Evolutionary conservation across 2,329 filamentous ascomycete species (phyloP).

Genomic region (Colletotrichum sp.): DNA sequence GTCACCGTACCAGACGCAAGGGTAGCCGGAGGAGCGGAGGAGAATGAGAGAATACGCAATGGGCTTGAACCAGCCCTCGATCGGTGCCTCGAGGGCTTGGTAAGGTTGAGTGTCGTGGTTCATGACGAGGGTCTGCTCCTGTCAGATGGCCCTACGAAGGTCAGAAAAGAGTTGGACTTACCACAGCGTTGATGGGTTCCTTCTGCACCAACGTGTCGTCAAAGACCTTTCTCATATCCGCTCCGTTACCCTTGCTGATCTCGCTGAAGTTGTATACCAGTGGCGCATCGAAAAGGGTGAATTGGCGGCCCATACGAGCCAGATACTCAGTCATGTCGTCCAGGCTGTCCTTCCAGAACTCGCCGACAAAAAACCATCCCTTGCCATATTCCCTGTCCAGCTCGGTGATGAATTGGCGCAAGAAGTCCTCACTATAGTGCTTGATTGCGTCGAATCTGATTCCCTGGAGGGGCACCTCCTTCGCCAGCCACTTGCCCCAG

Average conservation of each 20-base stretch:
- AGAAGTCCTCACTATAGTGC: constrained; percentile 73
- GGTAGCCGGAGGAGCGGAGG: constrained; percentile 65
- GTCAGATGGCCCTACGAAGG: not conserved
- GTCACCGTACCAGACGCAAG: constrained; percentile 75
- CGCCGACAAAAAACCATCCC: constrained; percentile 42
- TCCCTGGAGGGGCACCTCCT: constrained; percentile 65
- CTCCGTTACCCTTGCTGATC: constrained; percentile 59
- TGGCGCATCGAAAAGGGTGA: constrained; percentile 70
- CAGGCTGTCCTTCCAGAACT: constrained; percentile 44
- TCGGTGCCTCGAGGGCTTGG: constrained; percentile 54
- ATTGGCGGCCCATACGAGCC: constrained; percentile 56
- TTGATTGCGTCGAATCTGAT: constrained; percentile 77
- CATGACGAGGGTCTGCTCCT: constrained; percentile 64
- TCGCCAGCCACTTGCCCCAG: constrained; percentile 73
- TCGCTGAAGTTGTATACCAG: constrained; percentile 71
- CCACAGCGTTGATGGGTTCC: constrained; percentile 40
- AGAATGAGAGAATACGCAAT: constrained; percentile 76
- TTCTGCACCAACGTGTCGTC: constrained; percentile 60
- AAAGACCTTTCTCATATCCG: constrained; percentile 69
- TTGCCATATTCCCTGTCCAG: constrained; percentile 51
- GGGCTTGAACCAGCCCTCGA: constrained; percentile 72
- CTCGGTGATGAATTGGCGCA: constrained; percentile 65
- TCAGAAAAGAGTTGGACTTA: constrained; percentile 6
- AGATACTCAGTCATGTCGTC: constrained; percentile 37
- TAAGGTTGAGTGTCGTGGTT: constrained; percentile 70